Conservation (phyloP, 306 rosid species). For the Sphenostylis stenocarpa region DNA sequence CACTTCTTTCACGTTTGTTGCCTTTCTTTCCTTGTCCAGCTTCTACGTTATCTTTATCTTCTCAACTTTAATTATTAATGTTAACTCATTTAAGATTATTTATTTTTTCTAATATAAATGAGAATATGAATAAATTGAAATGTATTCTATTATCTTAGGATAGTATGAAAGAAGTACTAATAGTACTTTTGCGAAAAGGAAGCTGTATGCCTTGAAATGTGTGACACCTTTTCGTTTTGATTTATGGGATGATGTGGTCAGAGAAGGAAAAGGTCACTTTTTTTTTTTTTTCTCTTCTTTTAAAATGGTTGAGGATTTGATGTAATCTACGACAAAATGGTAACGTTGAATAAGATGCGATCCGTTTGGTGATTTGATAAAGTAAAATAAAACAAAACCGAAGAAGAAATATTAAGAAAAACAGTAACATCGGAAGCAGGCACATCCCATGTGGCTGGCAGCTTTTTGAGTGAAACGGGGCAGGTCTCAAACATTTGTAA, state of each 20-base stretch:
- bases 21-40: too few species aligned
- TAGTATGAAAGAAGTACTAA: too few species aligned
- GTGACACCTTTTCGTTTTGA: background rate
- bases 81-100: too few species aligned
- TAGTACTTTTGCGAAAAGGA: too few species aligned
- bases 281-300: background rate
- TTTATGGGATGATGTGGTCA: background rate
- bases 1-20: conserved; percentile 11
- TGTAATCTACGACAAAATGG: background rate
- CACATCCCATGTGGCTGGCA: too few species aligned
- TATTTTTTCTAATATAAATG: too few species aligned
- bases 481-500: too few species aligned
- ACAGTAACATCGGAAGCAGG: background rate
- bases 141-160: too few species aligned
- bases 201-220: background rate
- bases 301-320: background rate
- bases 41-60: too few species aligned
- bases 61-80: too few species aligned
- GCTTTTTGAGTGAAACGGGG: too few species aligned
- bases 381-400: background rate
- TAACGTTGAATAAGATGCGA: background rate
- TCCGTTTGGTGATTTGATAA: background rate
- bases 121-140: too few species aligned
- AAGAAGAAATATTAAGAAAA: background rate
- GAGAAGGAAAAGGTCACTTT: background rate